Percentiles rank a stretch among this genome's conserved stretches.
Evolutionary conservation across 108 stramenopile genomes (phyloP).

Genomic region (Skeletonema costatum): DNA sequence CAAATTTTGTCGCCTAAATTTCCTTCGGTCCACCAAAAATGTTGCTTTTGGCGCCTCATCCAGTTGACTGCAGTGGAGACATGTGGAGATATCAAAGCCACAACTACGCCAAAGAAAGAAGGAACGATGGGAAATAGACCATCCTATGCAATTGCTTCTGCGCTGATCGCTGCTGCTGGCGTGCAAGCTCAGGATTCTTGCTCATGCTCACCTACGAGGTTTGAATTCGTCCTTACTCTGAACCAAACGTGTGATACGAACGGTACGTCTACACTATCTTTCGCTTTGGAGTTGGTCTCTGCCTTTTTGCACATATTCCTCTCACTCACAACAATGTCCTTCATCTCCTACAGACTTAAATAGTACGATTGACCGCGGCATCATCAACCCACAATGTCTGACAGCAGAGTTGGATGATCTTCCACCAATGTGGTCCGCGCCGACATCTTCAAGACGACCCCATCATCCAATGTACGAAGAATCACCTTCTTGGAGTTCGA

Average conservation of each 20-base stretch:
- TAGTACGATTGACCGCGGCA: neutral
- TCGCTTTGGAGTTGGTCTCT: too few relatives aligned
- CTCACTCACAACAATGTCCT: neutral
- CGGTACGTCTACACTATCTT: neutral
- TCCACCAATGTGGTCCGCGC: too few relatives aligned
- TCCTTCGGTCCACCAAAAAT: too few relatives aligned
- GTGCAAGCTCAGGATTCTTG: neutral
- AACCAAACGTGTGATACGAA: neutral
- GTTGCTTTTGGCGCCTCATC: too few relatives aligned
- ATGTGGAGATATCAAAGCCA: too few relatives aligned
- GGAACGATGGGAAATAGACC: neutral
- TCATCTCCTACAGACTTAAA: neutral
- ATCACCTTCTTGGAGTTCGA: neutral
- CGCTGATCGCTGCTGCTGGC: neutral
- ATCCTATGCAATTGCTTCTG: neutral
- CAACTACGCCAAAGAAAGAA: too few relatives aligned
- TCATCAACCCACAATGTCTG: neutral
- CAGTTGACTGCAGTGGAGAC: too few relatives aligned
- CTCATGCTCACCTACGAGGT: neutral
- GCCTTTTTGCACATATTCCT: neutral
- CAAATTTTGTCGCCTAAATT: too few relatives aligned
- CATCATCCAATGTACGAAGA: neutral
- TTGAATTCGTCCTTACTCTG: neutral
- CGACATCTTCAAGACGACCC: neutral
- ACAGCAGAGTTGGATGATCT: neutral